Evolutionary conservation across 2,329 filamentous ascomycete genomes (phyloP).

Genomic region (Neonectria faginata): DNA sequence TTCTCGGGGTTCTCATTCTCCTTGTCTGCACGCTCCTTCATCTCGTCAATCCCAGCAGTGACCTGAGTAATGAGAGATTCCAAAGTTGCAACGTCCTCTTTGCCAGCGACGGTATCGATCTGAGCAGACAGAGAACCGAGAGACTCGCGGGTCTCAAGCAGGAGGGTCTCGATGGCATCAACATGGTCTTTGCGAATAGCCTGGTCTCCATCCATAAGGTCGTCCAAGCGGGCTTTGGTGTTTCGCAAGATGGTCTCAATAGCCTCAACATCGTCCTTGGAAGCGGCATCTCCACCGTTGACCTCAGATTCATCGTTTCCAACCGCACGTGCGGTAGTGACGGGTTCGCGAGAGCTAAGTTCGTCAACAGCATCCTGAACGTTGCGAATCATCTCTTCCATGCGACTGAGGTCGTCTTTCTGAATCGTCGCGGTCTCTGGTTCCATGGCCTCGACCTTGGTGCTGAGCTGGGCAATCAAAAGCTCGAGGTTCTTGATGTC

Average conservation of each 20-base stretch:
- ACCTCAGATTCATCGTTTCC: conserved; percentile 34
- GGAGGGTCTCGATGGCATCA: conserved; percentile 72
- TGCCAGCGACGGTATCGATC: conserved; percentile 77
- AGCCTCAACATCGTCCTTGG: conserved; percentile 84
- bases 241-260: conserved; percentile 92
- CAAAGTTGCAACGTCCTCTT: conserved; percentile 81
- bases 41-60: conserved; percentile 79
- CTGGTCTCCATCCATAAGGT: conserved; percentile 78
- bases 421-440: conserved; percentile 52
- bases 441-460: conserved; percentile 77
- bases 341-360: conserved; percentile 51
- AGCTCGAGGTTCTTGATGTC: conserved; percentile 89
- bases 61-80: conserved; percentile 85
- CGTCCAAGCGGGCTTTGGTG: conserved; percentile 88
- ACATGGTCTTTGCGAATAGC: conserved; percentile 74
- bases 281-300: conserved; percentile 53
- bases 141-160: conserved; percentile 80
- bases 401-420: conserved; percentile 66
- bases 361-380: conserved; percentile 63
- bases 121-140: conserved; percentile 75
- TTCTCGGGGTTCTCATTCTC: conserved; percentile 69
- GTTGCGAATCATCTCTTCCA: conserved; percentile 63
- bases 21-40: conserved; percentile 68
- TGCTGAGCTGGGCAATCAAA: conserved; percentile 82
- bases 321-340: conserved; percentile 32